Evolutionary conservation across 495 filamentous ascomycete genomes (phyloP).

Genomic region (Pseudevernia furfuracea): DNA sequence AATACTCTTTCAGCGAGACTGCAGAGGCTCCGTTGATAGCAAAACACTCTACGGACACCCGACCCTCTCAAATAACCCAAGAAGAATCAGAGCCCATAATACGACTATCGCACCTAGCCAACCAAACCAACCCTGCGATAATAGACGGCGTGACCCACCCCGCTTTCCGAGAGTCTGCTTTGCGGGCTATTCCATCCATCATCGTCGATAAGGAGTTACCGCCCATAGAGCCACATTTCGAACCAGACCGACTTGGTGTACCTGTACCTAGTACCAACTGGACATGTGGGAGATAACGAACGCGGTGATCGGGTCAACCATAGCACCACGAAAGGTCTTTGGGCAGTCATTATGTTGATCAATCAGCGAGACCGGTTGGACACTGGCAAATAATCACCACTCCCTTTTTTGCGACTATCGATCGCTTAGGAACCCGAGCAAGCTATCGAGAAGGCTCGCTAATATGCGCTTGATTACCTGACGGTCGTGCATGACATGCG

Average conservation of each 20-base stretch:
- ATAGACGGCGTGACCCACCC: slow-evolving; percentile 21
- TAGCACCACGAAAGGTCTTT: background rate
- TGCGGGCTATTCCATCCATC: background rate
- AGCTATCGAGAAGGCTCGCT: background rate
- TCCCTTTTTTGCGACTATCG: slow-evolving; percentile 5
- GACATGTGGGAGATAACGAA: slow-evolving; percentile 17
- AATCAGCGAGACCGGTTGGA: background rate
- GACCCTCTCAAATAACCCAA: background rate
- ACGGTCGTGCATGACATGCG: slow-evolving; percentile 7
- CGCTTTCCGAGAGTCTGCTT: slow-evolving; percentile 17
- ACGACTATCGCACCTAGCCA: background rate
- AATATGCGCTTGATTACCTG: slow-evolving; percentile 7
- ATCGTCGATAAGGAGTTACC: slow-evolving; percentile 6
- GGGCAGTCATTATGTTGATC: background rate
- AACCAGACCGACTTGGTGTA: slow-evolving; percentile 4
- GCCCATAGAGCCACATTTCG: background rate
- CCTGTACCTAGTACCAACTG: slow-evolving; percentile 16
- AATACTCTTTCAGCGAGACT: slow-evolving; percentile 16
- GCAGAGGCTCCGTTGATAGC: slow-evolving; percentile 20
- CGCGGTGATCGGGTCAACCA: background rate
- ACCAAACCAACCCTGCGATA: slow-evolving; percentile 2
- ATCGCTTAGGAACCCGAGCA: background rate
- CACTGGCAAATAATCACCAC: background rate
- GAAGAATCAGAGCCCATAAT: background rate
- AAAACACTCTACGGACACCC: slow-evolving; percentile 11